Conservation (phyloP, 768 basidiomycete species). For the Auricularia auricula-judae region DNA sequence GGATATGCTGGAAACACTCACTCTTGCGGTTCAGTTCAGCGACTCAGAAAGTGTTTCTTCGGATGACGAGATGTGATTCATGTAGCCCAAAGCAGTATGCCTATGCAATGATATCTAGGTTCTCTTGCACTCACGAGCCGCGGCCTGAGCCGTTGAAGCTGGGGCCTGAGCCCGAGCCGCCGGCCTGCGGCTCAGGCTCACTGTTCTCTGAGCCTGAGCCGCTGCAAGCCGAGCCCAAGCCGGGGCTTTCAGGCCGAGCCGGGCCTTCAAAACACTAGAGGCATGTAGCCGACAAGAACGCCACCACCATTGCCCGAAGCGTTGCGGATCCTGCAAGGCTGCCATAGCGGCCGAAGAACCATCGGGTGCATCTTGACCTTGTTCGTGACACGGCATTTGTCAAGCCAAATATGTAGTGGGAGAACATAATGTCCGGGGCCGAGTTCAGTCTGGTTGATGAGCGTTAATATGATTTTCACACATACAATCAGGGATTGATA, state of each 20-base stretch:
- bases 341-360: slow-evolving; percentile 16
- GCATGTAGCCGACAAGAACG: slow-evolving; percentile 20
- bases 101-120: no score
- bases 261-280: no score
- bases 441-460: neutral
- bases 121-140: no score
- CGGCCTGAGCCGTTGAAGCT: no score
- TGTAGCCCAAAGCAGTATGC: no score
- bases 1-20: neutral
- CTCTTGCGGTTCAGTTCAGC: neutral
- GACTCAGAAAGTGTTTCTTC: neutral
- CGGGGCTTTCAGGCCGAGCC: no score
- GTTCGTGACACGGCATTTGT: slow-evolving; percentile 19
- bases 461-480: neutral
- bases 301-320: slow-evolving; percentile 25
- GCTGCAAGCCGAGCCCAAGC: no score
- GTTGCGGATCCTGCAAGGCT: slow-evolving; percentile 19
- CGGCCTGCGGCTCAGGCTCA: no score
- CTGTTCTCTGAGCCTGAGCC: no score
- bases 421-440: neutral
- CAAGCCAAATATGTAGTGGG: slow-evolving; percentile 16
- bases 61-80: neutral
- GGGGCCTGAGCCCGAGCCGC: no score
- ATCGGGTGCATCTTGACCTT: slow-evolving; percentile 19
- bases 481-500: slow-evolving; percentile 6